Evolutionary conservation across 164 flowering plant genomes (phyloP).

Genomic region (Umbellularia californica): DNA sequence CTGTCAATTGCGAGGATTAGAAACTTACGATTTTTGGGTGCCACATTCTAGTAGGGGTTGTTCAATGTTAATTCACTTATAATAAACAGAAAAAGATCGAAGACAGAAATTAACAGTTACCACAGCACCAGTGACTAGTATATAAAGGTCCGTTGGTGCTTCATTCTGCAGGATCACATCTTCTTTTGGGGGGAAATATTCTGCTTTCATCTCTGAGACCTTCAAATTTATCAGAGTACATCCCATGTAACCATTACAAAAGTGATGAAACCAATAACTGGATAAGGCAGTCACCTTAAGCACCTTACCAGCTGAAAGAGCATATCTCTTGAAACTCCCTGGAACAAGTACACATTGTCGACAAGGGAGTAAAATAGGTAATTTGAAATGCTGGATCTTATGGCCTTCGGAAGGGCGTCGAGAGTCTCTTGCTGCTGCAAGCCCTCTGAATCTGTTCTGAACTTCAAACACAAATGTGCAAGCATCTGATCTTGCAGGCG

Average conservation of each 20-base stretch:
- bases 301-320: conserved; percentile 79
- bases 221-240: conserved; percentile 15
- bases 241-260: not conserved
- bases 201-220: conserved; percentile 97
- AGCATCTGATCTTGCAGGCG: conserved; percentile 94
- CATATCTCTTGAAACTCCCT: conserved; percentile 78
- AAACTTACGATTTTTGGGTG: not conserved
- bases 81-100: not conserved
- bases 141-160: conserved; percentile 92
- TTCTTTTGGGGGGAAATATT: conserved; percentile 89
- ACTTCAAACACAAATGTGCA: conserved; percentile 87
- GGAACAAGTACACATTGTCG: conserved; percentile 73
- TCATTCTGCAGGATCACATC: conserved; percentile 93
- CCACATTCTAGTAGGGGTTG: not conserved
- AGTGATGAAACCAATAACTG: not conserved
- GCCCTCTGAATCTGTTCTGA: conserved; percentile 87
- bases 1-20: not conserved
- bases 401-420: conserved; percentile 88
- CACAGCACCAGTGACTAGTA: conserved; percentile 80
- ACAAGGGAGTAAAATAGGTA: conserved; percentile 73
- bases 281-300: not conserved
- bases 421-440: conserved; percentile 87
- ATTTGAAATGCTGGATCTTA: conserved; percentile 82
- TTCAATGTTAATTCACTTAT: not conserved
- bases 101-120: conserved; percentile 32